These are phyloP conservation scores for Blastobotrys illinoisensis DNA, from an alignment of 1,139 yeast genomes.

Conservation along the genomic window DNA sequence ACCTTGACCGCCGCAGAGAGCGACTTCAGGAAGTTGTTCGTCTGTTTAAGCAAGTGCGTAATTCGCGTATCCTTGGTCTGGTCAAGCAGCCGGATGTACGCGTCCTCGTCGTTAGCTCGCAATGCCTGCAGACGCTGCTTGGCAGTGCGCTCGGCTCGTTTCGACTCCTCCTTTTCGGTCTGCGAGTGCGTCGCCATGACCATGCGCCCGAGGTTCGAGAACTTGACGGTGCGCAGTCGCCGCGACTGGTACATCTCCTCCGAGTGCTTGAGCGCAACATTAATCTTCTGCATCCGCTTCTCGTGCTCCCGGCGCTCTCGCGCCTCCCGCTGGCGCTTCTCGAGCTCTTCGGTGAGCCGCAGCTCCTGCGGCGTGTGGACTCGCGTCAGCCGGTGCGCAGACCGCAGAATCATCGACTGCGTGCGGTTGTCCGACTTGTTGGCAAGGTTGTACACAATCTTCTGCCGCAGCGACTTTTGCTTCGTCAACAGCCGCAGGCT, in stretches of 20 bases:
- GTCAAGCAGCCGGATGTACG: constrained; percentile 87
- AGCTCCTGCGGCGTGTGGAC: constrained; percentile 59
- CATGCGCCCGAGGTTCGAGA: constrained; percentile 33
- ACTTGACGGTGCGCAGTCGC: constrained; percentile 3
- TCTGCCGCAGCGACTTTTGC: constrained; percentile 81
- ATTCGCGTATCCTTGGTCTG: constrained; percentile 97
- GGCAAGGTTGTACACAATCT: constrained; percentile 60
- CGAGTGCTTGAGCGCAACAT: constrained; percentile 37
- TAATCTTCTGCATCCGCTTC: constrained; percentile 33
- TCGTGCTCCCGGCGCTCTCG: constrained; percentile 40
- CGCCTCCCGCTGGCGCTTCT: constrained; percentile 50
- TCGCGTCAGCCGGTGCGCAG: constrained; percentile 47
- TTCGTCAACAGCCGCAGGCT: constrained; percentile 70
- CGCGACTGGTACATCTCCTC: constrained; percentile 16
- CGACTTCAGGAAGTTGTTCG: constrained; percentile 84
- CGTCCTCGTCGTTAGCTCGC: constrained; percentile 96
- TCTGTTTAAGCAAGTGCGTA: constrained; percentile 87
- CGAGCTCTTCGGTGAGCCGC: constrained; percentile 56
- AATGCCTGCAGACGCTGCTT: constrained; percentile 97
- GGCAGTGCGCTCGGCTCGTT: constrained; percentile 83
- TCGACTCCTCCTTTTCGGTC: constrained; percentile 86
- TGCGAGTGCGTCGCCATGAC: constrained; percentile 56
- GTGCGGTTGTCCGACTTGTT: constrained; percentile 22
- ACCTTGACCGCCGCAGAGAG: constrained; percentile 84
- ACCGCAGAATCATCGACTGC: constrained; percentile 32